These are phyloP conservation scores for Silene coronaria DNA, from an alignment of 179 eudicot species.

Conservation along the genomic window DNA sequence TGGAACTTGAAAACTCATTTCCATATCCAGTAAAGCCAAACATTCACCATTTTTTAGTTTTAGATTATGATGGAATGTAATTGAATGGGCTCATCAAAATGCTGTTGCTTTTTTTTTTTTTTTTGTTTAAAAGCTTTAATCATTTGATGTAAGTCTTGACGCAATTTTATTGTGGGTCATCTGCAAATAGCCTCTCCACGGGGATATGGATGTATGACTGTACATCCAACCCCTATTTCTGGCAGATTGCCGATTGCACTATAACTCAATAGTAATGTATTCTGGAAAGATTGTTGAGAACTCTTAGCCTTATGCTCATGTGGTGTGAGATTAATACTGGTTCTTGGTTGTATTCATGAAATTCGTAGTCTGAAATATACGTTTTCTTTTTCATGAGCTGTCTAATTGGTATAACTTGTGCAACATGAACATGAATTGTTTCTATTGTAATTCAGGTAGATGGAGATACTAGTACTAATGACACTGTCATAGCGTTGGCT, in stretches of 20 bases:
- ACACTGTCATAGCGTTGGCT: slow-evolving; percentile 94
- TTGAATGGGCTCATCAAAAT: too few relatives aligned
- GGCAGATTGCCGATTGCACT: not conserved
- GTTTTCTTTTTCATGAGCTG: not conserved
- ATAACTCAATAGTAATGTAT: not conserved
- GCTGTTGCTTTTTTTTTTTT: too few relatives aligned
- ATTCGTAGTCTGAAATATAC: not conserved
- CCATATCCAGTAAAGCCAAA: too few relatives aligned
- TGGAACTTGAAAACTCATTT: too few relatives aligned
- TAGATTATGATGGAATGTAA: too few relatives aligned
- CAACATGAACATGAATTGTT: slow-evolving; percentile 13
- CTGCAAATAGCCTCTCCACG: too few relatives aligned
- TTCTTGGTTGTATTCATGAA: slow-evolving; percentile 5
- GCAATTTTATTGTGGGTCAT: too few relatives aligned
- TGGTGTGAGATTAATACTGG: not conserved
- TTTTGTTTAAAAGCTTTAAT: too few relatives aligned
- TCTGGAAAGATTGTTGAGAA: not conserved
- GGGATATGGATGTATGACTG: too few relatives aligned
- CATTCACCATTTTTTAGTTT: too few relatives aligned
- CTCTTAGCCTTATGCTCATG: not conserved
- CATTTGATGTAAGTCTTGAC: too few relatives aligned
- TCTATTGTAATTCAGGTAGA: slow-evolving; percentile 61
- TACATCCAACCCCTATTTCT: too few relatives aligned
- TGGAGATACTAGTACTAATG: slow-evolving; percentile 96
- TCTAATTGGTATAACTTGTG: not conserved